Conservation (phyloP, 2,329 filamentous ascomycete species). For the Delphinella strobiligena region DNA sequence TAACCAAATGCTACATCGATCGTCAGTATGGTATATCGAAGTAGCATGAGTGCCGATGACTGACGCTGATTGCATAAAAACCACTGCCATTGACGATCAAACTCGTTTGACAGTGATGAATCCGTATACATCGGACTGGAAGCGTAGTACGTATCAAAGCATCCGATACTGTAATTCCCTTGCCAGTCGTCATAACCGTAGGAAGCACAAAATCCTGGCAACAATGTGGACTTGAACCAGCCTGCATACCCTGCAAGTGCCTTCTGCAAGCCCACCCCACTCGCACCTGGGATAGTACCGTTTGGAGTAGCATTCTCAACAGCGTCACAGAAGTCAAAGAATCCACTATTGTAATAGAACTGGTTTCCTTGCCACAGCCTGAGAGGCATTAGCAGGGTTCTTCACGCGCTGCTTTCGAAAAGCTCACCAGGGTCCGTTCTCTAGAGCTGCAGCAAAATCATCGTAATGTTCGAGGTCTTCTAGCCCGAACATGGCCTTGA, state of each 20-base stretch:
- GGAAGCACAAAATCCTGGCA: conserved; percentile 36
- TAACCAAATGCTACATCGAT: conserved; percentile 34
- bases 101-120: conserved; percentile 30
- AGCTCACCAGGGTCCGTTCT: conserved; percentile 47
- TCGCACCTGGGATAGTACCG: conserved; percentile 20
- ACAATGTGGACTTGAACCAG: conserved; percentile 36
- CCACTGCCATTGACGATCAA: conserved; percentile 47
- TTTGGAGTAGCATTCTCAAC: conserved; percentile 19
- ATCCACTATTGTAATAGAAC: conserved; percentile 32
- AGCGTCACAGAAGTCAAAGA: conserved; percentile 34
- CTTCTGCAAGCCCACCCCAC: conserved; percentile 42
- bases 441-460: conserved; percentile 41
- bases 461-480: conserved; percentile 38
- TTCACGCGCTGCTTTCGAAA: too few species aligned
- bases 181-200: conserved; percentile 37
- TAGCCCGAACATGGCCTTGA: conserved; percentile 44
- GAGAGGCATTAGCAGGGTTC: too few species aligned
- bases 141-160: conserved; percentile 42
- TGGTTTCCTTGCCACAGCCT: conserved; percentile 44
- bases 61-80: conserved; percentile 47
- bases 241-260: conserved; percentile 43
- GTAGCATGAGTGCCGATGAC: neutral
- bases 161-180: conserved; percentile 31
- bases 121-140: conserved; percentile 41
- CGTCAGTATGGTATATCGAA: neutral